Evolutionary conservation across 805 yeast species (phyloP).

Genomic region (Schwanniomyces occidentalis): DNA sequence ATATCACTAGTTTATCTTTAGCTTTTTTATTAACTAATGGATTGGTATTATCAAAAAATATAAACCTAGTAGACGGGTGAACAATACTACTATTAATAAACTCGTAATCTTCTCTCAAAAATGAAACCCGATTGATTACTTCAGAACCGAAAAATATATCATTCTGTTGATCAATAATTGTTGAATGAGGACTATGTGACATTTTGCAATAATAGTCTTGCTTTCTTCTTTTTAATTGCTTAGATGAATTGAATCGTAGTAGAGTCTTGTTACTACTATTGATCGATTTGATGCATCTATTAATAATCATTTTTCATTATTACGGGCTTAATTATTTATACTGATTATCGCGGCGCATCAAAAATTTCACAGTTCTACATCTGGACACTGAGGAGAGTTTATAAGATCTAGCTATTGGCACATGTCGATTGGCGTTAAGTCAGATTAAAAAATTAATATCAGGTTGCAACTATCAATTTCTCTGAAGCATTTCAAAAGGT

Average conservation of each 20-base stretch:
- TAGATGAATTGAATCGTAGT: not conserved
- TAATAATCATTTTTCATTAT: too few relatives aligned
- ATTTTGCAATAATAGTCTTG: constrained; percentile 11
- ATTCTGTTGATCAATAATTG: constrained; percentile 16
- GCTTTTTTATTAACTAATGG: constrained; percentile 34
- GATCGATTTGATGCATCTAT: too few relatives aligned
- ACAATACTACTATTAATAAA: constrained; percentile 48
- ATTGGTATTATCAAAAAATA: constrained; percentile 38
- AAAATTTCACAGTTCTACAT: too few relatives aligned
- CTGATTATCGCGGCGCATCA: too few relatives aligned
- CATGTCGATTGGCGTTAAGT: too few relatives aligned
- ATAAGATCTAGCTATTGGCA: too few relatives aligned
- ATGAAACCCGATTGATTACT: constrained; percentile 63
- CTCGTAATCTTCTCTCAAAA: constrained; percentile 54
- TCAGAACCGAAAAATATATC: constrained; percentile 47
- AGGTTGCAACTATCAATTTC: too few relatives aligned
- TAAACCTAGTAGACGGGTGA: constrained; percentile 50
- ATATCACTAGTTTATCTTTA: constrained; percentile 29
- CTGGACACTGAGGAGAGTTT: too few relatives aligned
- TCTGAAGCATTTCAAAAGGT: too few relatives aligned
- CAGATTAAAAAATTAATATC: too few relatives aligned
- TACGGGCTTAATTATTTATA: too few relatives aligned
- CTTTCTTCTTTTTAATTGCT: not conserved
- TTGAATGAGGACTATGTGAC: constrained; percentile 14
- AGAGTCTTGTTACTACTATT: too few relatives aligned